These are phyloP conservation scores for Fusarium circinatum DNA, from an alignment of 2,329 filamentous ascomycete species.

Conservation along the genomic window DNA sequence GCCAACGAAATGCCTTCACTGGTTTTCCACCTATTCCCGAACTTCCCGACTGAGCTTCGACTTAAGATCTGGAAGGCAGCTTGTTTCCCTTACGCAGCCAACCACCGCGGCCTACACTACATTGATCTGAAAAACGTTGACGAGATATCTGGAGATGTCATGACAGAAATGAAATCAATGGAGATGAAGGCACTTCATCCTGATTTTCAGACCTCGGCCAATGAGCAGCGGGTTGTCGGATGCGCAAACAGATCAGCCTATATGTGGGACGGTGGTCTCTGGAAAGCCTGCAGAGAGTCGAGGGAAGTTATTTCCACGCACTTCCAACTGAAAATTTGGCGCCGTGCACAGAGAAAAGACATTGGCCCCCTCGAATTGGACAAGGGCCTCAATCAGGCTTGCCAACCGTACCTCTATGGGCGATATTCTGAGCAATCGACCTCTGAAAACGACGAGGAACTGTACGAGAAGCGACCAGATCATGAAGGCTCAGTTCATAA, in stretches of 20 bases:
- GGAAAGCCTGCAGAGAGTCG: slow-evolving; percentile 3
- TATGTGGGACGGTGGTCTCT: slow-evolving; percentile 12
- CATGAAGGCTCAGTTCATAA: too few relatives aligned
- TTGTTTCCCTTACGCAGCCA: not conserved
- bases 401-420: not conserved
- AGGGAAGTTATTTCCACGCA: not conserved
- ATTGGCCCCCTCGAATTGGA: too few relatives aligned
- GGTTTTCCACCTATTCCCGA: not conserved
- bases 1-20: too few relatives aligned
- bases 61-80: not conserved
- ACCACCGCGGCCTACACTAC: not conserved
- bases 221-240: not conserved
- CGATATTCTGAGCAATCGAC: accelerated
- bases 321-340: not conserved
- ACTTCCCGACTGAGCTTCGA: not conserved
- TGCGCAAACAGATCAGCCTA: not conserved
- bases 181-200: not conserved
- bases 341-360: accelerated
- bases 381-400: not conserved
- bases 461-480: too few relatives aligned
- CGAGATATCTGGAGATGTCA: too few relatives aligned
- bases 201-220: not conserved
- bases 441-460: too few relatives aligned
- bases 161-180: too few relatives aligned
- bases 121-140: not conserved